Percentiles rank a stretch among this genome's conserved stretches.
phyloP scores from a whole-genome alignment of 495 filamentous ascomycete genomes.

The Penicillium bovifimosum region DNA sequence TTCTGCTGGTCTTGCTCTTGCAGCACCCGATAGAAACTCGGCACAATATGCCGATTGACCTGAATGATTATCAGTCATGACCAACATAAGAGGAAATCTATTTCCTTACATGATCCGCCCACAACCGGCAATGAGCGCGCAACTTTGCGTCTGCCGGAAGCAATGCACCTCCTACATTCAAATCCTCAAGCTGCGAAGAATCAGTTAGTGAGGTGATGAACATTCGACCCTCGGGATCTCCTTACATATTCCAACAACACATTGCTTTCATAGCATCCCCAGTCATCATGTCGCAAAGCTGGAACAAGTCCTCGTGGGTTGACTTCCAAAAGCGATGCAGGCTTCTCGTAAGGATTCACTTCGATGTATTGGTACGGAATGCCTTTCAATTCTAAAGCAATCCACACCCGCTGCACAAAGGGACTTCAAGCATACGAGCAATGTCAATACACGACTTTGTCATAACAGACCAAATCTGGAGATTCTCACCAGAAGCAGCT shows the following conservation, averaged over 20 bases:
- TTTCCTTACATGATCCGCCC: constrained; percentile 74
- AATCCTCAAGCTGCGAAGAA: constrained; percentile 65
- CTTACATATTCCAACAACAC: constrained; percentile 86
- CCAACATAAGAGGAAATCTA: neutral
- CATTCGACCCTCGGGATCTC: constrained; percentile 1
- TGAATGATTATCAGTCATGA: constrained; percentile 30
- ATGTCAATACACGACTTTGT: constrained; percentile 7
- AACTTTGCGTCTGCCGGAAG: constrained; percentile 59
- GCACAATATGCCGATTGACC: constrained; percentile 81
- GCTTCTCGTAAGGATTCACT: constrained; percentile 82
- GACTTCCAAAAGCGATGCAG: constrained; percentile 69
- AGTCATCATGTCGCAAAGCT: constrained; percentile 75
- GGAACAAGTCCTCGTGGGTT: constrained; percentile 89
- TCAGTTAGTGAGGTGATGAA: constrained; percentile 3
- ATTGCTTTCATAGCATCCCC: constrained; percentile 81
- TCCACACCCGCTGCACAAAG: constrained; percentile 94
- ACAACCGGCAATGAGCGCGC: constrained; percentile 74
- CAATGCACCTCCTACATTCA: constrained; percentile 54
- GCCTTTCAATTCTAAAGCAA: constrained; percentile 81
- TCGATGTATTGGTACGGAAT: constrained; percentile 89
- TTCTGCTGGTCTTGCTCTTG: constrained; percentile 63
- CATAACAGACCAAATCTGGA: neutral
- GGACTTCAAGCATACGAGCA: constrained; percentile 36
- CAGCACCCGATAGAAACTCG: constrained; percentile 73
- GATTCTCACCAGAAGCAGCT: constrained; percentile 83